Conservation (phyloP, 352 stramenopile genomes). For the Phytophthora pseudosyringae region DNA sequence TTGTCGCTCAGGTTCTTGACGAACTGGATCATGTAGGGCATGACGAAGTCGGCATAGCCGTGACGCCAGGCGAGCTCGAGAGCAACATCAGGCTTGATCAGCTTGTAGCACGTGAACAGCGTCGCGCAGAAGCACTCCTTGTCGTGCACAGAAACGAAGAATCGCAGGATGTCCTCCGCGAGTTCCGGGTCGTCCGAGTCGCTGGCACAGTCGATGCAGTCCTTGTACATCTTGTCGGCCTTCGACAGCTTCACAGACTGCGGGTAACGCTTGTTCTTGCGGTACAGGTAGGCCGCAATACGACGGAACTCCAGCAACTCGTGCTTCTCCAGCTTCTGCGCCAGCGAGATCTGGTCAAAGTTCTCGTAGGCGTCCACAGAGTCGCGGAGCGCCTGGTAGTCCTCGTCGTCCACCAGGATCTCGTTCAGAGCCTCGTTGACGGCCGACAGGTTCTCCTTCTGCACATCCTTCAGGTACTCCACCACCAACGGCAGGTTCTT, state of each 20-base stretch:
- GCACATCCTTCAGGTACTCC: constrained; percentile 98
- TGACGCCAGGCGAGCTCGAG: constrained; percentile 99
- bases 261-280: constrained; percentile 99
- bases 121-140: constrained; percentile 99
- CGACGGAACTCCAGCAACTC: constrained; percentile 99
- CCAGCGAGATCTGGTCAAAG: constrained; percentile 99
- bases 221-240: constrained; percentile 99
- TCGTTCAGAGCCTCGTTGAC: constrained; percentile 99
- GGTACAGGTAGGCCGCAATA: constrained; percentile 99
- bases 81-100: constrained; percentile 98
- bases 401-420: constrained; percentile 96
- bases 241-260: constrained; percentile 99
- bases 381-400: constrained; percentile 97
- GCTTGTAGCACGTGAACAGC: constrained; percentile 99
- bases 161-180: constrained; percentile 97
- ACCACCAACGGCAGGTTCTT: constrained; percentile 97
- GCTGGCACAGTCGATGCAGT: constrained; percentile 99
- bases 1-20: constrained; percentile 97
- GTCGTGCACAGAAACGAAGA: constrained; percentile 99
- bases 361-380: constrained; percentile 99
- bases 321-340: constrained; percentile 98
- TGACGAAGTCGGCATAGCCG: constrained; percentile 98
- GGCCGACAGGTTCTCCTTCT: constrained; percentile 98
- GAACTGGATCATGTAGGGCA: constrained; percentile 99
- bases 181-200: constrained; percentile 96